Conservation (phyloP, 495 filamentous ascomycete genomes). For the Parmelia sp. region DNA sequence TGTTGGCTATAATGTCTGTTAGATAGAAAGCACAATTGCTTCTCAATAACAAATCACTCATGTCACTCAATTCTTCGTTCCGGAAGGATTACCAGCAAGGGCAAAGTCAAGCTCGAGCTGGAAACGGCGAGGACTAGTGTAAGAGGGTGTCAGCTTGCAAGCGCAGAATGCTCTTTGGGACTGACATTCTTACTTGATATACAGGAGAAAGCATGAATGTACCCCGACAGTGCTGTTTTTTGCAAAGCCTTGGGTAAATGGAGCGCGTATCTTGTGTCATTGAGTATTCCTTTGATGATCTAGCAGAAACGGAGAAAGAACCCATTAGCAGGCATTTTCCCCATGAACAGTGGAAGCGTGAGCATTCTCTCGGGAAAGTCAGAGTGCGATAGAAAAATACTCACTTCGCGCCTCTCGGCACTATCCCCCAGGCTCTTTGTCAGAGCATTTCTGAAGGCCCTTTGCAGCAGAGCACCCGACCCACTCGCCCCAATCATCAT, state of each 20-base stretch:
- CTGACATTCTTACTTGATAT: constrained; percentile 26
- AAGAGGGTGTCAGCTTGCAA: no score
- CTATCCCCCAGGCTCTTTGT: constrained; percentile 12
- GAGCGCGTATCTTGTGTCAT: constrained; percentile 26
- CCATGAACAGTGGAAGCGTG: constrained; percentile 2
- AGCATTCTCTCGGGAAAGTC: no score
- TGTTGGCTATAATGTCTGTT: no score
- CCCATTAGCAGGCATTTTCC: neutral
- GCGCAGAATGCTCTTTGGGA: no score
- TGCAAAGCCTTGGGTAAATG: constrained; percentile 21
- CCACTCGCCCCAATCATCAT: constrained; percentile 31
- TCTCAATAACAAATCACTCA: no score
- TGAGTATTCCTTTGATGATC: constrained; percentile 30
- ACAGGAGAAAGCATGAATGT: constrained; percentile 29
- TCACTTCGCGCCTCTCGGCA: constrained; percentile 19
- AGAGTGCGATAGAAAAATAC: neutral
- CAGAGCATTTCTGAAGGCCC: constrained; percentile 25
- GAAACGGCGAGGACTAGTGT: no score
- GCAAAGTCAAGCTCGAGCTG: no score
- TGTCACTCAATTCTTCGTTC: no score
- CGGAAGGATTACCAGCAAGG: no score
- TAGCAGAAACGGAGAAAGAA: neutral
- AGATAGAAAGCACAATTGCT: no score
- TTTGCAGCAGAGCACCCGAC: constrained; percentile 28
- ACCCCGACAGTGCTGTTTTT: constrained; percentile 23